phyloP scores from a whole-genome alignment of 495 filamentous ascomycete genomes.

The Penicillium coffeae region DNA sequence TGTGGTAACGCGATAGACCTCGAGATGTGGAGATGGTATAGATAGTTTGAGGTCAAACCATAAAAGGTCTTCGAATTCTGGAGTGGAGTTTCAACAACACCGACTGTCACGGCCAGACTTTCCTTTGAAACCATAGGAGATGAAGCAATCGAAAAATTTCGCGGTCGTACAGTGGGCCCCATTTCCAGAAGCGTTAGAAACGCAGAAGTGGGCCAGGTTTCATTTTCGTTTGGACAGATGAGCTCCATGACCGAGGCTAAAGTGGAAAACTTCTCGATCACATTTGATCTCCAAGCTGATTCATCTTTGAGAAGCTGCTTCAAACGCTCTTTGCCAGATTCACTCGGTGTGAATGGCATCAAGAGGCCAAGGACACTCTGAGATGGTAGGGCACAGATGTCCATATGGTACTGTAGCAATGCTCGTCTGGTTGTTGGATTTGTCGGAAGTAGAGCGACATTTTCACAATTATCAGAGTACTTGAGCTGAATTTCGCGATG shows the following conservation, averaged over 20 bases:
- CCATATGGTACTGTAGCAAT: slow-evolving; percentile 1
- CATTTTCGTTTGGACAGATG: no score
- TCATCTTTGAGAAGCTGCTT: slow-evolving; percentile 12
- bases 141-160: slow-evolving; percentile 46
- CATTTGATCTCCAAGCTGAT: no score
- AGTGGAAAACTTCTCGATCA: no score
- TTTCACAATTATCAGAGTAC: no score
- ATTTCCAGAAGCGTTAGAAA: no score
- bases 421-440: slow-evolving; percentile 4
- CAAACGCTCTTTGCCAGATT: not conserved
- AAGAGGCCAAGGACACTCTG: slow-evolving; percentile 11
- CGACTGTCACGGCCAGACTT: slow-evolving; percentile 24
- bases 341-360: not conserved
- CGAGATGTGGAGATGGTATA: no score
- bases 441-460: slow-evolving; percentile 15
- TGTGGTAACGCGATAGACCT: slow-evolving; percentile 10
- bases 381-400: slow-evolving; percentile 14
- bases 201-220: no score
- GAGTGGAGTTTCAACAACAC: no score
- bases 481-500: no score
- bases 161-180: slow-evolving; percentile 26
- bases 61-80: no score
- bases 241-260: no score
- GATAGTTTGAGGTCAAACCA: no score
- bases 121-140: slow-evolving; percentile 25